Percentiles rank a stretch among this genome's conserved stretches.
These are phyloP conservation scores for Chrysanthemum makinoi DNA, from an alignment of 129 eudicot species.

Conservation along the genomic window DNA sequence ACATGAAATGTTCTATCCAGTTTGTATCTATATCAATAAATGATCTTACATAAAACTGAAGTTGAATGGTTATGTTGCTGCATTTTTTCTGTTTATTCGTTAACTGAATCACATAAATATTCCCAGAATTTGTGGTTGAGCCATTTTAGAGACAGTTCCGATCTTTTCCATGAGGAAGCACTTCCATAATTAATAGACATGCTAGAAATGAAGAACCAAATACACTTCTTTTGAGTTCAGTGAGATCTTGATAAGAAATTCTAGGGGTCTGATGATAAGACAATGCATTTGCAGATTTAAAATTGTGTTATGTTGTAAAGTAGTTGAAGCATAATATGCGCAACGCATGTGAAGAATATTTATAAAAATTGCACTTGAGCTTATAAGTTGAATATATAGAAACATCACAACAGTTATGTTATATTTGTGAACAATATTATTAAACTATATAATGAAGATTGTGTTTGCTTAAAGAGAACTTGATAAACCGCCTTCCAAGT, in stretches of 20 bases:
- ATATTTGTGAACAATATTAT: no score
- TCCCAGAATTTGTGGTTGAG: conserved; percentile 59
- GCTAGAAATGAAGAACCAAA: conserved; percentile 37
- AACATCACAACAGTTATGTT: no score
- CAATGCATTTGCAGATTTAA: neutral
- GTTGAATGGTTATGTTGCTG: no score
- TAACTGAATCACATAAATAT: conserved; percentile 29
- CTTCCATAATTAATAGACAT: conserved; percentile 39
- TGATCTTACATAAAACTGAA: no score
- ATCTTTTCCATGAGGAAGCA: conserved; percentile 35
- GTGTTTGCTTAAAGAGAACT: neutral
- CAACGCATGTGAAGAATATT: no score
- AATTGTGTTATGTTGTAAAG: conserved; percentile 17
- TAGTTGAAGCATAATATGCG: no score
- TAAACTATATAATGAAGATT: no score
- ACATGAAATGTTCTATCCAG: no score
- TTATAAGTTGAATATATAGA: no score
- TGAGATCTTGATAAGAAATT: conserved; percentile 51
- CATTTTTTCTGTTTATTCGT: no score
- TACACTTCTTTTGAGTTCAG: conserved; percentile 37
- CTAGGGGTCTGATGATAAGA: conserved; percentile 22
- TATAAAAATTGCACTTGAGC: no score
- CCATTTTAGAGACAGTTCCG: conserved; percentile 43
- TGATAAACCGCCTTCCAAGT: neutral
- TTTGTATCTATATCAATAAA: no score